Evolutionary conservation across 2,329 filamentous ascomycete species (phyloP).

Genomic region (Pseudocercospora fijiensis): DNA sequence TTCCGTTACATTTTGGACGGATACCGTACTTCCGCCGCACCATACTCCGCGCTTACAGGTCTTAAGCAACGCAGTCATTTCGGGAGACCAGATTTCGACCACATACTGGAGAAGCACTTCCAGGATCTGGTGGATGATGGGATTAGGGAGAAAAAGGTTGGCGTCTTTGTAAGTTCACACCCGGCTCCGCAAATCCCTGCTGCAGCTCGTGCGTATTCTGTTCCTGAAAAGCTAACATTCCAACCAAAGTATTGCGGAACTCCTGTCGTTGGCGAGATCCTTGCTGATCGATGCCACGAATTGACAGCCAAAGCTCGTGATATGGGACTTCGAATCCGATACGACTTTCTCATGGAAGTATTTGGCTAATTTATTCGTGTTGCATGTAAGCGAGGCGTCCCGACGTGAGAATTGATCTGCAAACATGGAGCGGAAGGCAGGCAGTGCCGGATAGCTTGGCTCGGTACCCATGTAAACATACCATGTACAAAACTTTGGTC

Average conservation of each 20-base stretch:
- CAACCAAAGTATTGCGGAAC: conserved; percentile 51
- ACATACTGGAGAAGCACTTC: conserved; percentile 56
- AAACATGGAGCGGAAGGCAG: conserved; percentile 1
- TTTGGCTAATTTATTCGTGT: conserved; percentile 43
- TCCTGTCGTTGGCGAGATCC: conserved; percentile 55
- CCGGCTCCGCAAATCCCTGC: neutral
- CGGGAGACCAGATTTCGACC: conserved; percentile 55
- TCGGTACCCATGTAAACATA: neutral
- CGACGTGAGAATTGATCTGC: neutral
- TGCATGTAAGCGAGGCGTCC: neutral
- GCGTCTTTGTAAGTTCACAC: conserved; percentile 49
- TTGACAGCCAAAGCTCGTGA: conserved; percentile 53
- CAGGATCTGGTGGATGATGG: conserved; percentile 50
- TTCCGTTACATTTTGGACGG: conserved; percentile 59
- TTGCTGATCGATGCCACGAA: conserved; percentile 55
- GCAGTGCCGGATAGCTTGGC: neutral
- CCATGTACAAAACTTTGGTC: neutral
- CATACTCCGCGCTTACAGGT: conserved; percentile 55
- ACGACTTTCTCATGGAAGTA: conserved; percentile 60
- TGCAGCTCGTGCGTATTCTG: neutral
- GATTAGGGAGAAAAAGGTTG: conserved; percentile 31
- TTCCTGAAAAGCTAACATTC: neutral
- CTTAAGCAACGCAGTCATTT: conserved; percentile 56
- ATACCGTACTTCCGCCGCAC: conserved; percentile 54
- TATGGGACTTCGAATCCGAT: conserved; percentile 56